Percentiles rank a stretch among this genome's conserved stretches.
These are phyloP conservation scores for Aspergillus sp. DNA, from an alignment of 2,329 filamentous ascomycete genomes.

Conservation along the genomic window DNA sequence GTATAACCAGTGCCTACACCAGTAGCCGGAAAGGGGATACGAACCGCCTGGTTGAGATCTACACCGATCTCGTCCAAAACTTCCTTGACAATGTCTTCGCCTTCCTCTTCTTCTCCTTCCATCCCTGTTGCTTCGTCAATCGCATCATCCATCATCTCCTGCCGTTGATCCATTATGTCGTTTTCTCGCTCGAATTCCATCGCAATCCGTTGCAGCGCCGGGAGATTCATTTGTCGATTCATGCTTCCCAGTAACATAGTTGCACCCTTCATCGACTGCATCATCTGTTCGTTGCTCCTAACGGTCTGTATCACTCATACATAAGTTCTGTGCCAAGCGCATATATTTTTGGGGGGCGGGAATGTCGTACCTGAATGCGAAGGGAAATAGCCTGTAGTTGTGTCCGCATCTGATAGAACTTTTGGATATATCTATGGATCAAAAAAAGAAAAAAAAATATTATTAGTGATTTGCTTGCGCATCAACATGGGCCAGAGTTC, in stretches of 20 bases:
- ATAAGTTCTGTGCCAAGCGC: conserved; percentile 8
- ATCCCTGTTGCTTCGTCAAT: conserved; percentile 96
- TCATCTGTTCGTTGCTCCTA: conserved; percentile 98
- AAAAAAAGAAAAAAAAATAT: not conserved
- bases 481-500: not conserved
- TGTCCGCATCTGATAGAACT: conserved; percentile 98
- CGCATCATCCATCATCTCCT: conserved; percentile 99
- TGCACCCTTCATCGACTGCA: conserved; percentile 99
- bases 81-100: conserved; percentile 95
- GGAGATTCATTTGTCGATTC: conserved; percentile 97
- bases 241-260: conserved; percentile 91
- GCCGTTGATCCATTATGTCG: conserved; percentile 97
- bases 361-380: conserved; percentile 73
- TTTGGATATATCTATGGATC: conserved; percentile 76
- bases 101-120: conserved; percentile 80
- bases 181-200: conserved; percentile 99
- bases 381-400: conserved; percentile 95
- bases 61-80: conserved; percentile 96
- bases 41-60: conserved; percentile 83
- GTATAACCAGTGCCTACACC: conserved; percentile 5
- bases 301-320: conserved; percentile 66
- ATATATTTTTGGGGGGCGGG: not conserved
- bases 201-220: conserved; percentile 89
- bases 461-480: not conserved
- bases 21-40: conserved; percentile 36